Evolutionary conservation across 164 flowering plant genomes (phyloP).

Genomic region (Berberis vulgaris): DNA sequence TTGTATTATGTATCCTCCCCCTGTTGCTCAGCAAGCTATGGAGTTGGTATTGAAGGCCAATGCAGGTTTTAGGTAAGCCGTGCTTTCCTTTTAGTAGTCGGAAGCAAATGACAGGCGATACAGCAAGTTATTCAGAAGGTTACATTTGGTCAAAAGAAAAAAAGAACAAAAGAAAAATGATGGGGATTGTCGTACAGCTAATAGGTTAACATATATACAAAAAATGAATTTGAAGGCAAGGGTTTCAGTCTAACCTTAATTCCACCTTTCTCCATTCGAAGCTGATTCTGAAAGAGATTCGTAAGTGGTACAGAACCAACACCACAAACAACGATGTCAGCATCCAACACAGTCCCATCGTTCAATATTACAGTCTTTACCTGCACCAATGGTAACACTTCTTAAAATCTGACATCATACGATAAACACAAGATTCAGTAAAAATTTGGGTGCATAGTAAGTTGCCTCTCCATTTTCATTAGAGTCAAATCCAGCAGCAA

Average conservation of each 20-base stretch:
- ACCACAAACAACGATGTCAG: constrained; percentile 97
- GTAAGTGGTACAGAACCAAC: constrained; percentile 91
- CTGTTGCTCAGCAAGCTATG: too few species aligned
- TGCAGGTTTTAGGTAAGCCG: too few species aligned
- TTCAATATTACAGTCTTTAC: constrained; percentile 84
- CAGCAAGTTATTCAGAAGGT: too few species aligned
- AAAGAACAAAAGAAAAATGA: too few species aligned
- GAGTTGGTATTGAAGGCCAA: too few species aligned
- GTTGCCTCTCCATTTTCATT: constrained; percentile 72
- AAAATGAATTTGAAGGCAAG: too few species aligned
- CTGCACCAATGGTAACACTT: constrained; percentile 24
- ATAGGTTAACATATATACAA: too few species aligned
- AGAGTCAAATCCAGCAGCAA: constrained; percentile 77
- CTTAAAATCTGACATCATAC: neutral
- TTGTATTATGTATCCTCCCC: too few species aligned
- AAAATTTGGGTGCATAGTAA: neutral
- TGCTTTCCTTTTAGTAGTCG: too few species aligned
- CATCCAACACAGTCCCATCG: constrained; percentile 82
- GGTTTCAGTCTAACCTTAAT: constrained; percentile 50
- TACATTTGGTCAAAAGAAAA: too few species aligned
- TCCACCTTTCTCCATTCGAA: constrained; percentile 92
- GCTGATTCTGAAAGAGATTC: constrained; percentile 78
- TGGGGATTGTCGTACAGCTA: too few species aligned
- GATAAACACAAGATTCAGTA: neutral
- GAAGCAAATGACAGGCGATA: too few species aligned